Evolutionary conservation across 2,329 filamentous ascomycete genomes (phyloP), one percentile per base, ranked within the genome.

Genomic region (Colletotrichum falcatum): DNA sequence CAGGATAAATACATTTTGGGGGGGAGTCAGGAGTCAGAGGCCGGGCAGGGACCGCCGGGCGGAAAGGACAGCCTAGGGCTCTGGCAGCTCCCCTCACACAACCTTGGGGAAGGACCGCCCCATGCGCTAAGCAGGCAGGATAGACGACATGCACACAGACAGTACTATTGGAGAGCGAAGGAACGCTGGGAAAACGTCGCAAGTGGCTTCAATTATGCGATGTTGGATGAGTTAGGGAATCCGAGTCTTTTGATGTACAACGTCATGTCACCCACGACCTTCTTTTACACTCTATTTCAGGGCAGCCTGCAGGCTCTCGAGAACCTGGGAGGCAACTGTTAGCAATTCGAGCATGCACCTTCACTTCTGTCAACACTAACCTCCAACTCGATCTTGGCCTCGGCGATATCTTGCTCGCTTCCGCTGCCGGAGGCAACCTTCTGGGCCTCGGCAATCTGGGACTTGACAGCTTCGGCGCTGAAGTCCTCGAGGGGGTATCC

Each of bases 311-410:
- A 96, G 88, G 81, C 89, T 93, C 89, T 96, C 93, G 77, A 96
- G 88, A 79, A 95, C 92, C 92, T 95, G 74, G 54, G 61, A 5
- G 33, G 37, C 8, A 49, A 54, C 30, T 44, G 78, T 88, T 78
- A 88, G 82, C 72, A 76, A 46, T 2, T 65, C 12, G 16, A n/a
- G 49, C 53, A 23, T 30, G 16, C 30, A 35, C 6, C 12, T 35
- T n/a, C 51, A 65, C 23, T 71, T 53, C 59, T 37, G 53, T 58
- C 11, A 20, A 7, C 61, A 76, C 81, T 81, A 84, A 97, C 95
- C 94, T 99, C 96, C 77, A 99, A 86, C 89, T 98, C 95, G 82
- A 99, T 95, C 90, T 98, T 98, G 76, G 96, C 96, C 90, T 99
- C 96, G 75, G 95, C 95, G 84, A 98, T 93, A 80, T 98, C 96